Evolutionary conservation across 2,329 filamentous ascomycete species (phyloP), one percentile per base, ranked within the genome.

Genomic region (Chlorencoelia australis): DNA sequence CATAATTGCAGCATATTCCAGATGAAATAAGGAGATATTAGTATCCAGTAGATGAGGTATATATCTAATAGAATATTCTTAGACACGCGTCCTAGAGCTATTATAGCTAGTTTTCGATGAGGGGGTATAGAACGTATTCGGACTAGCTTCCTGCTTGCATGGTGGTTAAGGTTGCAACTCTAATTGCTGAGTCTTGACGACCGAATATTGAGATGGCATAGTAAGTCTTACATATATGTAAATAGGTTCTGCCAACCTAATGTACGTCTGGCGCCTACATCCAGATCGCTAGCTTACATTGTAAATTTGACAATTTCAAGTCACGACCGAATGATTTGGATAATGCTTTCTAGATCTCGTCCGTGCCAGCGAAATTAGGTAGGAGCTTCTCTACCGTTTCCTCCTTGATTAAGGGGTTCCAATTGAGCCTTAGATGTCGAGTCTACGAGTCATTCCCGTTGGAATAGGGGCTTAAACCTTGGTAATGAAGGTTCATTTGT

Each of bases 21-120:
- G 61, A 61, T 6, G 68, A 74, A 53, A 69, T 78, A 55, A 82
- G 79, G 8, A 82, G 61, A 50, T 79, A 83, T 53, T 75, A 81
- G 50, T 69, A 77, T 14, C 58, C 60, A 9, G 61, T 65, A 9
- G 62, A 65, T n/a, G 28, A 28, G 34, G 71, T 61, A 47, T 71
- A 63, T 46, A 69, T 72, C 48, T 79, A 63, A 45, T 64, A 77
- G 2, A 66, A 40, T 1, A 77, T 56, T 82, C 78, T 24, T 69
- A 59, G 0, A 73, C 64, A 45, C 74, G 69, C 0, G 56, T 57
- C 2, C 67, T 68, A 1, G 56, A 59, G 0, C 67, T 56, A 29
- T 76, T 63, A 55, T 67, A 78, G 2, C 69, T 66, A 33, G 80
- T 57, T 34, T 75, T 66, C 39, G 63, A 58, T 1, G 66, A 51